Conservation (phyloP, 306 rosid species). For the Quercus alba region DNA sequence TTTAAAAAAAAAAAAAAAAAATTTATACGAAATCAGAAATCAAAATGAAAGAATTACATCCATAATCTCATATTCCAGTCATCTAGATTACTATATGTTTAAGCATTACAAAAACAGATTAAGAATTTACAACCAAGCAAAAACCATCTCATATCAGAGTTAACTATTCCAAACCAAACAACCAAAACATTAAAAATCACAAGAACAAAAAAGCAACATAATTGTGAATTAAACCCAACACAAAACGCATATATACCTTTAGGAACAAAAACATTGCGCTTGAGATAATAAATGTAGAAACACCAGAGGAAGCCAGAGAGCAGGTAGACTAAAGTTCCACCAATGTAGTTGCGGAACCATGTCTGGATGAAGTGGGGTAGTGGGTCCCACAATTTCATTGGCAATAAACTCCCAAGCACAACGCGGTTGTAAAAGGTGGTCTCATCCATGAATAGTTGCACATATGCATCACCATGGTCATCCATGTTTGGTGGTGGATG, state of each 20-base stretch:
- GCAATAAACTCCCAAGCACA: conserved; percentile 54
- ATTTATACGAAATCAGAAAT: neutral
- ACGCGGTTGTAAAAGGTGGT: conserved; percentile 61
- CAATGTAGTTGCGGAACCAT: conserved; percentile 87
- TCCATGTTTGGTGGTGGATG: conserved; percentile 17
- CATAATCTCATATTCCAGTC: neutral
- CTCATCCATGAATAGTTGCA: conserved; percentile 56
- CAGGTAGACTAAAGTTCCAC: conserved; percentile 59
- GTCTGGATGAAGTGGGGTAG: conserved; percentile 72
- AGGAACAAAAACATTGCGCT: conserved; percentile 65
- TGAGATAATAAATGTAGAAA: conserved; percentile 68
- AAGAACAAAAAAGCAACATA: too few species aligned
- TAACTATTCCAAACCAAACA: neutral
- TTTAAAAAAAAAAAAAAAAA: neutral
- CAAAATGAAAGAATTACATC: neutral
- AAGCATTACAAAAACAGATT: neutral
- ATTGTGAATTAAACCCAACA: too few species aligned
- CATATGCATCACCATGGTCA: conserved; percentile 15
- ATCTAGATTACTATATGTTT: neutral
- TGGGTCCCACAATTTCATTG: conserved; percentile 40
- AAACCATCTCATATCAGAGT: too few species aligned
- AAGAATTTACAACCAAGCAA: neutral
- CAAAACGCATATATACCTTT: conserved; percentile 41
- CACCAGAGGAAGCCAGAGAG: conserved; percentile 73
- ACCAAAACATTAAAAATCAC: too few species aligned